phyloP scores from a whole-genome alignment of 768 basidiomycete genomes.

The Termitomyces sp. region DNA sequence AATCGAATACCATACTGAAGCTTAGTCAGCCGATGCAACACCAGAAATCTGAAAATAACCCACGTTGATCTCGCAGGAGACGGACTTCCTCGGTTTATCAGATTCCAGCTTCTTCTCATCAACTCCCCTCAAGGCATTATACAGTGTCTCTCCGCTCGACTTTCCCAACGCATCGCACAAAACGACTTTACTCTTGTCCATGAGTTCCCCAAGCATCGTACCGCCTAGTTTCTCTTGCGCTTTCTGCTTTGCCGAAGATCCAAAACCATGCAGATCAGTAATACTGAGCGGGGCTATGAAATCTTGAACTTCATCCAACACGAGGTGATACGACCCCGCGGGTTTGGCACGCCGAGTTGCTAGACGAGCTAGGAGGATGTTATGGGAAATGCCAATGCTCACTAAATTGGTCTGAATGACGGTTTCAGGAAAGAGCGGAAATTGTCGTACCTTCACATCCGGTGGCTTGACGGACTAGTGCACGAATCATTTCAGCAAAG shows the following conservation, averaged over 20 bases:
- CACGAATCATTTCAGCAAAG: conserved; percentile 77
- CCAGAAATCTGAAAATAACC: conserved; percentile 21
- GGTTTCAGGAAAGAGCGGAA: not conserved
- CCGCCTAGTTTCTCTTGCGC: conserved; percentile 74
- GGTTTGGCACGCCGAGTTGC: conserved; percentile 93
- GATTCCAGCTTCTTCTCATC: conserved; percentile 78
- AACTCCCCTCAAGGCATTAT: conserved; percentile 76
- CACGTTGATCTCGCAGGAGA: conserved; percentile 94
- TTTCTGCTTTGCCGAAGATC: conserved; percentile 68
- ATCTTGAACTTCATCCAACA: conserved; percentile 39
- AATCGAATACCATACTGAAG: conserved; percentile 93
- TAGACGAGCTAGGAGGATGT: conserved; percentile 88
- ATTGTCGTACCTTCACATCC: conserved; percentile 68
- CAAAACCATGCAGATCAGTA: conserved; percentile 84
- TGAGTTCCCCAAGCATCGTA: conserved; percentile 63
- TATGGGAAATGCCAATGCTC: conserved; percentile 88
- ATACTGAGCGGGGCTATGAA: conserved; percentile 69
- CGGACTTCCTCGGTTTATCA: conserved; percentile 83
- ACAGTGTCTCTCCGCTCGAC: conserved; percentile 78
- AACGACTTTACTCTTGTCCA: conserved; percentile 52
- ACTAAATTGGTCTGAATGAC: conserved; percentile 38
- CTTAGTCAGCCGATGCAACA: not conserved
- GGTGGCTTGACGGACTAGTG: conserved; percentile 71
- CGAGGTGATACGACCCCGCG: conserved; percentile 76
- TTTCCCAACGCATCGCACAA: conserved; percentile 76